Evolutionary conservation across 345 rosid species (phyloP).

Genomic region (Murraya koenigii): DNA sequence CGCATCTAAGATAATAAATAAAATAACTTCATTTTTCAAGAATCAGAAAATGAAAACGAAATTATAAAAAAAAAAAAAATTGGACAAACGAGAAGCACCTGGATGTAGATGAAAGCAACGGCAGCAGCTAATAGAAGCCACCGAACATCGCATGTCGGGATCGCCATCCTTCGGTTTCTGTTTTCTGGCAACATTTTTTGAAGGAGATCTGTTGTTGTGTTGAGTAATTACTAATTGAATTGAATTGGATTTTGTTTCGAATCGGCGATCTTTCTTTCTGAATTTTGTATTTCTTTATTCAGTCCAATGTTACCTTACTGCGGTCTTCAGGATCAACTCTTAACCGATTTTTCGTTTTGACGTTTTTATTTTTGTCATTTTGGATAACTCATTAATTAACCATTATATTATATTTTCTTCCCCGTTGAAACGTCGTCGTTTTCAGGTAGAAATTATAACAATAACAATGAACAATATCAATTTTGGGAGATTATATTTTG

Average conservation of each 20-base stretch:
- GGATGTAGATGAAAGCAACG: conserved; percentile 70
- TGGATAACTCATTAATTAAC: too few species aligned
- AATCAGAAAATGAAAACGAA: neutral
- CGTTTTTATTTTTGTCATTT: too few species aligned
- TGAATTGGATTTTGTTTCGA: neutral
- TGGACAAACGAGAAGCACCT: conserved; percentile 39
- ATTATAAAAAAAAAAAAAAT: neutral
- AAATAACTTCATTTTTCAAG: neutral
- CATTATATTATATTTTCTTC: too few species aligned
- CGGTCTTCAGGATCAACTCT: neutral
- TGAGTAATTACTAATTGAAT: too few species aligned
- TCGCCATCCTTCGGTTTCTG: conserved; percentile 33
- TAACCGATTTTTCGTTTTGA: too few species aligned
- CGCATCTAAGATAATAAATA: conserved; percentile 44
- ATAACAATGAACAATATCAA: too few species aligned
- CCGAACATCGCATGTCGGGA: conserved; percentile 61
- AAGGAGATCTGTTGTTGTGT: neutral
- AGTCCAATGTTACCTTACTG: too few species aligned
- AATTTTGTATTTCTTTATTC: neutral
- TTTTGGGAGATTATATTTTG: too few species aligned
- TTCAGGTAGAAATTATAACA: too few species aligned
- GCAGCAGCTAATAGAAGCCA: conserved; percentile 80
- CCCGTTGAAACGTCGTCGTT: too few species aligned
- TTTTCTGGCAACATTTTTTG: neutral
- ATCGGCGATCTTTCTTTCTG: neutral